Evolutionary conservation across 331 rosid genomes (phyloP), one percentile per base, ranked within the genome.

Genomic region (Quercus tomentella): DNA sequence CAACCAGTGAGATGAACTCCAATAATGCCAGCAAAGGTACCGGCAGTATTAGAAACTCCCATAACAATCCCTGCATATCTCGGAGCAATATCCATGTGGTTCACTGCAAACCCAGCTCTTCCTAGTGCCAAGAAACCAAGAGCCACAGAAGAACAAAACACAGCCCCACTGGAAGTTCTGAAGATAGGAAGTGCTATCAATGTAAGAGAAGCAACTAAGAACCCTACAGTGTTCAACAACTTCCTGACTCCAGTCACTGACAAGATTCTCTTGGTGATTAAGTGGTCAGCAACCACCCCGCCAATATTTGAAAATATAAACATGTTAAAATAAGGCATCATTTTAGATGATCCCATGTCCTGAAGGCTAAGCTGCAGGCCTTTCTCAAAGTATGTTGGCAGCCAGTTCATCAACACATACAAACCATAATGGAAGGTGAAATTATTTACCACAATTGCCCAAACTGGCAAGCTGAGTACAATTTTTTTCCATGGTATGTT

Each of bases 1-100:
- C 77, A 90, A 25, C 99, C 99, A 0, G 97, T 96, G 7, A 94
- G 79, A 81, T 87, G 92, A 77, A 94, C 98, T 37, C 98, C 97
- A 33, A 94, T 85, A 31, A 94, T 91, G 67, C 97, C 98, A 43
- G 98, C 98, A 62, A 96, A 77, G 3, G 99, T 93, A 25, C 99
- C 99, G 0, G 99, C 98, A 5, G 99, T 93, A 65, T 96, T 96
- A 0, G 98, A 96, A 79, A 96, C 97, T 60, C 99, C 99, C 99
- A 96, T 96, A 77, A 96, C 91, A 28, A 96, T 96, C 22, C 98
- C 99, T 1, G 99, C 99, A 76, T 96, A 91, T 85, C 97, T 87
- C 0, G 99, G 99, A 55, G 98, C 98, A 83, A 96, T 76, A 85
- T 96, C 99, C 97, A 96, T 89, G 84, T 96, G 99, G 77, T 96